These are phyloP conservation scores for Diutina siamensis DNA, from an alignment of 1,139 yeast species.

Conservation along the genomic window DNA sequence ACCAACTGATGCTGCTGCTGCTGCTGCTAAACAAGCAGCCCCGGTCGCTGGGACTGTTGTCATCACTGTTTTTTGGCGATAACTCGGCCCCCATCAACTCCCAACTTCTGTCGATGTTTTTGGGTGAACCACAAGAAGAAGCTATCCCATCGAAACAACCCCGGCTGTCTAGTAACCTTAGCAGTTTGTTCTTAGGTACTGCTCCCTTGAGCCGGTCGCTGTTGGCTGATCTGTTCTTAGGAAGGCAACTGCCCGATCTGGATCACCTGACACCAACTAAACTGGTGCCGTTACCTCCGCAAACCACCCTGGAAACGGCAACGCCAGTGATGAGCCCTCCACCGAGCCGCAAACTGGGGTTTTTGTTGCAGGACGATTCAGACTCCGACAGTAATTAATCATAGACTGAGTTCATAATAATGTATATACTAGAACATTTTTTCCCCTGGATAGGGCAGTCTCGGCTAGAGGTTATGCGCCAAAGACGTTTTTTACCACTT, in stretches of 20 bases:
- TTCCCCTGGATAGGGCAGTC: background rate
- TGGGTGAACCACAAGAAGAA: background rate
- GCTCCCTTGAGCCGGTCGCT: background rate
- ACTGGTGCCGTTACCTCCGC: constrained; percentile 1
- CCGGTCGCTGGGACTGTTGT: constrained; percentile 25
- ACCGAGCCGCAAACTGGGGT: background rate
- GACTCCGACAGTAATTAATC: background rate
- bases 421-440: background rate
- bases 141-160: background rate
- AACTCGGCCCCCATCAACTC: constrained; percentile 7
- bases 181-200: background rate
- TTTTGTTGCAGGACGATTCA: constrained; percentile 1
- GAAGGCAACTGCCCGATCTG: background rate
- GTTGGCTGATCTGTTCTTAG: constrained; percentile 1
- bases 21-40: constrained; percentile 30
- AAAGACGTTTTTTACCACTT: too few relatives aligned
- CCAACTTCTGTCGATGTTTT: background rate
- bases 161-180: background rate
- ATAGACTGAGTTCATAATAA: background rate
- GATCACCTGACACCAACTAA: background rate
- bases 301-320: background rate
- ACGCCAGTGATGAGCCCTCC: constrained; percentile 1
- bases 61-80: constrained; percentile 10
- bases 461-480: too few relatives aligned
- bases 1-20: constrained; percentile 16